A percentile compares a stretch with the other conserved stretches of the same genome.
Conservation (phyloP, 1,284 basidiomycete genomes). For the Pulchroboletus neoregius region DNA sequence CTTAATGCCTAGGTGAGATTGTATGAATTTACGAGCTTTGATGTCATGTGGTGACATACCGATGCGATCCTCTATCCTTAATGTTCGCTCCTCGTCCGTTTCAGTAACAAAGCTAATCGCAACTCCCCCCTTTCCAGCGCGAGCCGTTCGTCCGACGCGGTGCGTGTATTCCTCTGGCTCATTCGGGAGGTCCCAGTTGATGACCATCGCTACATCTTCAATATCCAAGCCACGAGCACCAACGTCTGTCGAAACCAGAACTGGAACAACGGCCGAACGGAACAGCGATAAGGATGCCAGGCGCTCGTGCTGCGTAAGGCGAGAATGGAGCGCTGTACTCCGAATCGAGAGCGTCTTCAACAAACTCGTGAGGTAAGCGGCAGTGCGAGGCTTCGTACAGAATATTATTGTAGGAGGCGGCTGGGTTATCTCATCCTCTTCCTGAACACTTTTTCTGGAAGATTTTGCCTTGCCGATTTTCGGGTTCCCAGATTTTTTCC, state of each 20-base stretch:
- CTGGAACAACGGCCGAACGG: slow-evolving; percentile 82
- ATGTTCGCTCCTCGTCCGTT: slow-evolving; percentile 81
- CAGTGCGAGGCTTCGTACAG: slow-evolving; percentile 82
- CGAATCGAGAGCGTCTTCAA: slow-evolving; percentile 80
- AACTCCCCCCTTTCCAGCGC: slow-evolving; percentile 86
- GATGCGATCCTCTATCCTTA: slow-evolving; percentile 84
- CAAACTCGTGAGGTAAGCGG: slow-evolving; percentile 82
- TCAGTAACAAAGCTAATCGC: slow-evolving; percentile 96
- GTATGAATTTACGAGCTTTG: background rate
- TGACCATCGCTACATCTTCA: slow-evolving; percentile 89
- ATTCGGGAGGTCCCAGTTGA: slow-evolving; percentile 94
- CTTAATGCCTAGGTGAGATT: slow-evolving; percentile 55
- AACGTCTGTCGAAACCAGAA: slow-evolving; percentile 93
- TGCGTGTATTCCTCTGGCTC: slow-evolving; percentile 78
- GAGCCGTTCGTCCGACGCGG: slow-evolving; percentile 86
- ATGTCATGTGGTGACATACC: slow-evolving; percentile 45
- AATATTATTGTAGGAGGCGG: slow-evolving; percentile 96
- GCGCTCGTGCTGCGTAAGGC: slow-evolving; percentile 87
- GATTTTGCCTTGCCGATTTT: slow-evolving; percentile 36
- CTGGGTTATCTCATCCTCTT: slow-evolving; percentile 55
- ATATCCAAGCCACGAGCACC: slow-evolving; percentile 94
- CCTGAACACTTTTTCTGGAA: slow-evolving; percentile 34
- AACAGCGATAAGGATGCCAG: slow-evolving; percentile 85
- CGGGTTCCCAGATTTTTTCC: slow-evolving; percentile 28
- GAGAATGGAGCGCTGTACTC: slow-evolving; percentile 88